These are phyloP conservation scores for Boletellus emodensis DNA, from an alignment of 768 basidiomycete genomes.

Conservation along the genomic window DNA sequence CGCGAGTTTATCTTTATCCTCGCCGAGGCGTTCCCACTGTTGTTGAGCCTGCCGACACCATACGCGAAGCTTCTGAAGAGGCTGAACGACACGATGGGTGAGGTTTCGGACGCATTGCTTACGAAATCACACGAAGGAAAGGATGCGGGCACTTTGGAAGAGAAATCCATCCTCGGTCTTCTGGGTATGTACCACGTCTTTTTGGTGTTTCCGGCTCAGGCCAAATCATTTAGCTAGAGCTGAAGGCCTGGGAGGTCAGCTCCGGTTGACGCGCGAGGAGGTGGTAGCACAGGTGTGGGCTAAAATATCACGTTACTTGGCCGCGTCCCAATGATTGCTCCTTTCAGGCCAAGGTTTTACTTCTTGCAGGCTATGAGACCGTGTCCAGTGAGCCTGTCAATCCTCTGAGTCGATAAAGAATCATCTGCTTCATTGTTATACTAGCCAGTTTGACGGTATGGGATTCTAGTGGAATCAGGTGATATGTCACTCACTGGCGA, in stretches of 20 bases:
- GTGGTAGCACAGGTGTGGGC: too few relatives aligned
- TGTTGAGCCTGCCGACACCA: constrained; percentile 32
- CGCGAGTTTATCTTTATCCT: constrained; percentile 21
- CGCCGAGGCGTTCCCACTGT: constrained; percentile 26
- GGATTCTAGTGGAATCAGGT: background rate
- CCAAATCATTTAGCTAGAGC: constrained; percentile 32
- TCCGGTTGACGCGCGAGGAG: too few relatives aligned
- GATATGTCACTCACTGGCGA: background rate
- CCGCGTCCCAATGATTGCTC: too few relatives aligned
- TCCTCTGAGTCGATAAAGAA: background rate
- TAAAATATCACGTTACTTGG: too few relatives aligned
- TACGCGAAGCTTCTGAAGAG: constrained; percentile 20
- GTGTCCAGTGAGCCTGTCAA: constrained; percentile 27
- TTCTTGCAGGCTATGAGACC: constrained; percentile 39
- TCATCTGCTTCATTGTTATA: background rate
- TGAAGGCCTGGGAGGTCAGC: constrained; percentile 14
- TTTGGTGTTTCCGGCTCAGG: background rate
- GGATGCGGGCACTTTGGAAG: constrained; percentile 26
- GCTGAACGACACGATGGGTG: constrained; percentile 29
- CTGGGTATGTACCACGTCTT: constrained; percentile 24
- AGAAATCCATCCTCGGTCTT: constrained; percentile 38
- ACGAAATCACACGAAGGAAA: constrained; percentile 32
- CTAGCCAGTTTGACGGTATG: constrained; percentile 22
- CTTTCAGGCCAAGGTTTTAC: constrained; percentile 30
- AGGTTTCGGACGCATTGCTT: constrained; percentile 34